These are phyloP conservation scores for Drechslerella coelobrocha DNA, from an alignment of 2,329 filamentous ascomycete genomes.

Conservation along the genomic window DNA sequence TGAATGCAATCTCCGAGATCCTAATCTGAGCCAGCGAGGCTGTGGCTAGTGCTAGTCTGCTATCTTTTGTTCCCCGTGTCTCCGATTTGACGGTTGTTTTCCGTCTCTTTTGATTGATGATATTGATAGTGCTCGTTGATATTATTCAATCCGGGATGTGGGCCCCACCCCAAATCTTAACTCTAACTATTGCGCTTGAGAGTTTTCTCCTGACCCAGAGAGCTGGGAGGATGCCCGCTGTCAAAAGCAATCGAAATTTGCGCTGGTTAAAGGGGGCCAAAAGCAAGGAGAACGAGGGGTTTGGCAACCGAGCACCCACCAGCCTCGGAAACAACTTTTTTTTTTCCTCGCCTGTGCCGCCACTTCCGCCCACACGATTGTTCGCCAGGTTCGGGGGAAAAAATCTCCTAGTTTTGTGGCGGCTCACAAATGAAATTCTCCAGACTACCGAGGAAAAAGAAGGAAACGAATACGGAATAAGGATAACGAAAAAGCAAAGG, in stretches of 20 bases:
- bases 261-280: background rate
- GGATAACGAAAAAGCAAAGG: slow-evolving; percentile 15
- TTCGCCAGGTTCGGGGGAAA: slow-evolving; percentile 24
- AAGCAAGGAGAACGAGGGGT: slow-evolving; percentile 8
- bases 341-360: slow-evolving; percentile 24
- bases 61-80: too few species aligned
- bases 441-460: background rate
- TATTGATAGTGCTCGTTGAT: background rate
- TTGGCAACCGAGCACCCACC: slow-evolving; percentile 13
- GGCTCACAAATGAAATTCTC: slow-evolving; percentile 15
- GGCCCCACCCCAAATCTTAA: slow-evolving; percentile 4
- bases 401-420: slow-evolving; percentile 49
- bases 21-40: background rate
- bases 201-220: slow-evolving; percentile 49
- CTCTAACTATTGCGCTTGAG: background rate
- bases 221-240: slow-evolving; percentile 48
- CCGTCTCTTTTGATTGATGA: background rate
- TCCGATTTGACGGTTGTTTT: background rate
- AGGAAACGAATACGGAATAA: background rate
- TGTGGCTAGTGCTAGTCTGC: slow-evolving; percentile 3
- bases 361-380: slow-evolving; percentile 36
- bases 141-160: too few species aligned
- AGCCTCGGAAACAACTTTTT: slow-evolving; percentile 14
- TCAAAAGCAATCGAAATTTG: slow-evolving; percentile 40
- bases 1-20: slow-evolving; percentile 1